Evolutionary conservation across 345 rosid species (phyloP).

Genomic region (Cardamine chenopodiifolia): DNA sequence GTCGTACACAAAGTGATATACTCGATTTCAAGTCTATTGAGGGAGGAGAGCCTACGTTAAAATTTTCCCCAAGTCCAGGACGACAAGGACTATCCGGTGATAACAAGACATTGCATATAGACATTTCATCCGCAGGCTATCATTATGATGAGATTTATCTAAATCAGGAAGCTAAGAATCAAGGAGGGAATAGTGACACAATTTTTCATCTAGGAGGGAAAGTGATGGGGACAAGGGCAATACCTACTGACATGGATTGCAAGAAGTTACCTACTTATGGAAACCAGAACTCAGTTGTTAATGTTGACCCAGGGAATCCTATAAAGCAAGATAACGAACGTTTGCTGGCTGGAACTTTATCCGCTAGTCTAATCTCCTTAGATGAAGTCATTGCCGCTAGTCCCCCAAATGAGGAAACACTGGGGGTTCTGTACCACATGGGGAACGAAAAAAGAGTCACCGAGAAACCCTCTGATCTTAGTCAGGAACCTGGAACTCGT

Average conservation of each 20-base stretch:
- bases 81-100: slow-evolving; percentile 18
- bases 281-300: slow-evolving; percentile 35
- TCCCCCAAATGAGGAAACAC: slow-evolving; percentile 27
- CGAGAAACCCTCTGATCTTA: slow-evolving; percentile 30
- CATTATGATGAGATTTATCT: slow-evolving; percentile 33
- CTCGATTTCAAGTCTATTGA: slow-evolving; percentile 42
- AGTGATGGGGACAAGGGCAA: slow-evolving; percentile 29
- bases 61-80: slow-evolving; percentile 33
- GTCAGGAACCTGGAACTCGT: slow-evolving; percentile 33
- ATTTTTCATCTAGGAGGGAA: slow-evolving; percentile 42
- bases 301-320: slow-evolving; percentile 35
- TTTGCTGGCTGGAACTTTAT: slow-evolving; percentile 33
- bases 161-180: slow-evolving; percentile 29
- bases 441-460: slow-evolving; percentile 25
- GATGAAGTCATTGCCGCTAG: slow-evolving; percentile 35
- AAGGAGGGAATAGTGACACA: slow-evolving; percentile 30
- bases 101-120: slow-evolving; percentile 38
- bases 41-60: slow-evolving; percentile 30
- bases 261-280: slow-evolving; percentile 33
- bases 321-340: slow-evolving; percentile 32
- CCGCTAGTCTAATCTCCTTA: slow-evolving; percentile 32
- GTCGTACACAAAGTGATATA: slow-evolving; percentile 42
- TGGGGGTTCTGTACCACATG: slow-evolving; percentile 15
- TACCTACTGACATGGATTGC: slow-evolving; percentile 28
- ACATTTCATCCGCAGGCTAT: slow-evolving; percentile 2